Evolutionary conservation across 176 grass and related monocot species (phyloP), one percentile per base, ranked within the genome.

Genomic region (Oryza longistaminata): DNA sequence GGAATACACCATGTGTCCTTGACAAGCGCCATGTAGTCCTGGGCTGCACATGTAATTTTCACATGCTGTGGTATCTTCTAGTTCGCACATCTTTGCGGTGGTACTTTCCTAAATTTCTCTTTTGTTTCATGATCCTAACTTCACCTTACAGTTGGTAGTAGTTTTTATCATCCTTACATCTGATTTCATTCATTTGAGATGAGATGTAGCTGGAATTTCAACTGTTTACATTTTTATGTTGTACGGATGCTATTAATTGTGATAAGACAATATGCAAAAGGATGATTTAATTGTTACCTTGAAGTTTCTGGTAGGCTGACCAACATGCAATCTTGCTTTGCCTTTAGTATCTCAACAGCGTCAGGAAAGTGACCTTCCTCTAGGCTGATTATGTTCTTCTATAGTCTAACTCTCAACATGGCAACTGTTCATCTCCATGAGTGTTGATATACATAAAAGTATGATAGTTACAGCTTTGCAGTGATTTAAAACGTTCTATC

Each of bases 391-490:
- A 43, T 81, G 31, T 25, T 52, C 0, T 69, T 58, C 49, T 52
- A 4, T 70, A 70, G 6, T 70, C 64, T 52, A 22, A 66, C 8
- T 50, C 7, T 44, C 16, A 33, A 31, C 10, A n/a, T 52, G 9
- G 26, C 11, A 15, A 2, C 81, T 48, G 33, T 49, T 83, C 55
- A 49, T 74, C 58, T 74, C 58, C 40, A 83, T 40, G 73, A 66
- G 7, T 80, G 27, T 31, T 27, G 22, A 35, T 48, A 17, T 71
- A 72, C 25, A 79, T 58, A 79, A 66, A 53, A 68, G 13, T 24
- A 70, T 26, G 27, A 15, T 48, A 35, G 11, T 70, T 82, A 46
- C 34, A 58, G 78, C n/a, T 81, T 73, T 81, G 11, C 11, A 5
- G 2, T 58, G 34, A 25, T 71, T 81, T 29, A 4, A 11, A 31